Base-by-base conservation (phyloP, 1,139 yeast species). In the Kurtzmaniella quercitrusa region DNA sequence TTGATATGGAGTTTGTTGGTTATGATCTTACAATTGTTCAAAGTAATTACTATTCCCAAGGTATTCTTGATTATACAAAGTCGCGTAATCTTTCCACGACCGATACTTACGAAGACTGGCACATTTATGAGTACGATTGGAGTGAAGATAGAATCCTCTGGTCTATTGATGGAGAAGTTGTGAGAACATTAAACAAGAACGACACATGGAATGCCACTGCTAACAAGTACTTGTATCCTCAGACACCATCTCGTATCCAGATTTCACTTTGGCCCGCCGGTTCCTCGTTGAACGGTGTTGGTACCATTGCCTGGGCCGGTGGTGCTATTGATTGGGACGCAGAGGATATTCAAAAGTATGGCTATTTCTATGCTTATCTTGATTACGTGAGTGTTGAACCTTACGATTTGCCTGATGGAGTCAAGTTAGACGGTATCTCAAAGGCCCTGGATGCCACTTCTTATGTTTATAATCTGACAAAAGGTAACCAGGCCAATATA, bases 251-350 rank as follows among this genome's bases (percentile, higher is more conserved):
- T 40, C 78, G 95, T 57, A 65, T 91, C 45, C 95, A 91, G 66
- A 65, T 88, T 44, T 88, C 96, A 5, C 63, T 91, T 48, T 91
- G 98, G 98, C 96, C 98, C 3, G 97, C 87, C 61, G 97, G 97
- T 47, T 76, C 74, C 47, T 65, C 79, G 20, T 54, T 71, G 39
- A 79, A 78, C 58, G 81, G 80, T 32, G 64, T 68, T 38, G 98
- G 97, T 60, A 91, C 97, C 15, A 73, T 83, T 50, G 84, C 78
- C 51, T 91, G 98, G 97, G 95, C 97, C 33, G 97, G 98, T 59
- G 98, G 97, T 57, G 67, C 56, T 5, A 79, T 89, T 46, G 77
- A 88, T 67, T 91, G 97, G 97, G 66, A 83, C 60, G 75, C 93
- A 26, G 62, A 71, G 5, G 96, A 88, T 63, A 79, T 88, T 47